Base-by-base conservation (phyloP, 805 yeast species). In the Torulaspora delbrueckii region DNA sequence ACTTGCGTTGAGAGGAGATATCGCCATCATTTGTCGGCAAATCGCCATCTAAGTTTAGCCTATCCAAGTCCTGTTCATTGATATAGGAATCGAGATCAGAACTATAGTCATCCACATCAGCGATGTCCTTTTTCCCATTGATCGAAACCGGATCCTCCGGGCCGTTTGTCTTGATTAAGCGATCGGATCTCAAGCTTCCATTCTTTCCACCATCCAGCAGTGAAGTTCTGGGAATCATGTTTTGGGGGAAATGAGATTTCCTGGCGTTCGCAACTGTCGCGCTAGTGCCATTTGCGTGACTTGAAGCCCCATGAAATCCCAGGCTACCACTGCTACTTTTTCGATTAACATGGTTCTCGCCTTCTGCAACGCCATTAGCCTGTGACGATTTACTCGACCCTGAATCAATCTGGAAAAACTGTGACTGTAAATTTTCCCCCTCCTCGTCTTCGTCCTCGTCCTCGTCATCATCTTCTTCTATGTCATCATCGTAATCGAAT, bases 401-500 rank as follows among this genome's bases (percentile, higher is more conserved):
- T 24, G 43, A 28, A 35, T 55, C 52, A 18, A 59, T 33, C 32
- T 58, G 58, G 35, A 59, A 58, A 45, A 61, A 61, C 33, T 54
- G 53, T 1, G 60, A 54, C 19, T 50, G 53, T 24, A 55, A 31
- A 25, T 55, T 47, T 8, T 48, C 48, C 25, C 52, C 52, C 28
- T 55, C 55, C 8, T 52, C 60, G 33, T 56, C 62, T 5, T 60
- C 63, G 16, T 62, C 65, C 9, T 59, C 65, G 10, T 57, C 65
- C 14, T 62, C 66, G 18, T 64, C 68, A 12, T 63, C 68, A 27
- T 62, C 66, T 14, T 63, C 64, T 16, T 61, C 65, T 3, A 61
- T 40, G 39, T 54, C 56, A 26, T 60, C 63, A 45, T 62, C 62
- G 40, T 59, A 62, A 42, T 62, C 66, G 45, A 61, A 61, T 23